Evolutionary conservation across 1,284 basidiomycete genomes (phyloP), one percentile per base, ranked within the genome.

Genomic region (Fomitopsis schrenkii): DNA sequence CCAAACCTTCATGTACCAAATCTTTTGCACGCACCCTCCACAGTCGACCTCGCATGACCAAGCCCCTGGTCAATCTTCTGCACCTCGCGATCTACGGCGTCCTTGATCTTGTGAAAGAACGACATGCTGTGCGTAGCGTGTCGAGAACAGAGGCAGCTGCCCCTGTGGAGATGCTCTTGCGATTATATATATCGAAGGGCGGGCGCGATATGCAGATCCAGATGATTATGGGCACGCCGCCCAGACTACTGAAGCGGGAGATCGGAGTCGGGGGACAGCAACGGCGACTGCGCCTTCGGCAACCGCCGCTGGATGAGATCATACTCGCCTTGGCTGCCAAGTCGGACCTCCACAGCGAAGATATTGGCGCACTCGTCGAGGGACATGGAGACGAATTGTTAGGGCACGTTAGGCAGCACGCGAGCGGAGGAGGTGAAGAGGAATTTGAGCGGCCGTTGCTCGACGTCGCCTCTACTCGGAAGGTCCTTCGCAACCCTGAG

Each of bases 41-140:
- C 68, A 41, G 72, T 76, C 14, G 68, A 70, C 30, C 71, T 67
- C 15, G 74, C 71, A 63, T 68, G 73, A 19, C 68, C 58, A 30
- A 74, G 52, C 3, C 72, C 74, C 61, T 75, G 67, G 8, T 67
- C 70, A 30, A 73, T 56, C 46, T 68, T 64, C 36, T 64, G 28
- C 10, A 61, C 10, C 30, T 19, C 52, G 22, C 26, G 38, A 12
- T 73, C 70, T 1, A 64, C 63, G n/a, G 73, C 50, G 4, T 65
- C 28, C 12, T 66, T 70, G 35, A 72, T 58, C 40, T 67, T 65
- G 38, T 63, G 6, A 10, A 61, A 28, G 30, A 61, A 48, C 15
- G 60, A 61, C 60, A 61, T 61, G 4, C 12, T 57, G 55, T n/a
- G 28, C 40, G 15, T 15, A 28, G 45, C 22, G 45, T 46, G 8